Conservation (phyloP, 805 yeast species). For the Millerago galiae region DNA sequence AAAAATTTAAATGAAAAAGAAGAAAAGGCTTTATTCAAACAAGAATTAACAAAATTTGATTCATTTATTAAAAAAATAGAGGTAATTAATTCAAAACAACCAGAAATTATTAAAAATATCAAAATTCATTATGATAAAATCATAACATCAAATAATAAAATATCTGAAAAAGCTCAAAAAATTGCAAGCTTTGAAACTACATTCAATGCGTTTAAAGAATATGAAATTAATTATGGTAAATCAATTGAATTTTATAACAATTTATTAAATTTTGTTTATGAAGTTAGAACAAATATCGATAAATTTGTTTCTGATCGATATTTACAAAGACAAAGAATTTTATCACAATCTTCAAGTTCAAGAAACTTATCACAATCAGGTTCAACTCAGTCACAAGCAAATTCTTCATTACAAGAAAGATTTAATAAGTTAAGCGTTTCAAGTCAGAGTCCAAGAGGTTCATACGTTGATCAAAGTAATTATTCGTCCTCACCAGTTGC, state of each 20-base stretch:
- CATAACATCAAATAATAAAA: constrained; percentile 34
- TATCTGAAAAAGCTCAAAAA: constrained; percentile 35
- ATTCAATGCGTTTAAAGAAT: constrained; percentile 51
- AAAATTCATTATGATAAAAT: constrained; percentile 42
- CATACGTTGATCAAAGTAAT: constrained; percentile 7
- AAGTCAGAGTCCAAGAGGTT: constrained; percentile 15
- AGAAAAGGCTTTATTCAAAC: constrained; percentile 52
- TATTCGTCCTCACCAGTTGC: constrained; percentile 1
- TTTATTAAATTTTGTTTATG: constrained; percentile 22
- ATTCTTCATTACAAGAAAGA: constrained; percentile 14
- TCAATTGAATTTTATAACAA: constrained; percentile 62
- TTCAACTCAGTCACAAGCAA: background rate
- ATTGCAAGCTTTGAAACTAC: constrained; percentile 42
- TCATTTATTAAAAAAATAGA: constrained; percentile 62
- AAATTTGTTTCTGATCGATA: constrained; percentile 21
- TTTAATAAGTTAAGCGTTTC: constrained; percentile 15
- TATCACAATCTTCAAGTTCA: constrained; percentile 8
- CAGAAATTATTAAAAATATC: constrained; percentile 38
- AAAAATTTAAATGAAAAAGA: constrained; percentile 47
- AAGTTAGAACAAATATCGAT: constrained; percentile 17
- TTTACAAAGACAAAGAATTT: constrained; percentile 18
- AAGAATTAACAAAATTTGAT: constrained; percentile 71
- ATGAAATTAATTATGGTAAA: constrained; percentile 49
- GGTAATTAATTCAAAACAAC: constrained; percentile 62
- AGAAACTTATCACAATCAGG: background rate